These are phyloP conservation scores for Agrostemma githago DNA, from an alignment of 148 eudicot genomes.

Conservation along the genomic window DNA sequence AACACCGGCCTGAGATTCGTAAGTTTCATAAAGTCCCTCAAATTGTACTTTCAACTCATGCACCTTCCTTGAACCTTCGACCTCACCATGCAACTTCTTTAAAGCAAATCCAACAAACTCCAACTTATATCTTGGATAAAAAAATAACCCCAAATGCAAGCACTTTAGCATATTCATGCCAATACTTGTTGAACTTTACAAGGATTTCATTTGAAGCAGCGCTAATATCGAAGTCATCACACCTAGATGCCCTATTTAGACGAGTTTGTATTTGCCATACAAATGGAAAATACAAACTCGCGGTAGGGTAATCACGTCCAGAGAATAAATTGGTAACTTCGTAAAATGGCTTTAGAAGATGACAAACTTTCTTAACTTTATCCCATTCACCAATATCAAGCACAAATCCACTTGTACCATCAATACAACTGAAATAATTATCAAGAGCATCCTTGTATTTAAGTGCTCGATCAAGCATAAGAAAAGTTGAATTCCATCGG, in stretches of 20 bases:
- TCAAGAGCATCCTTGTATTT: background rate
- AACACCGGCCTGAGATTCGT: too few relatives aligned
- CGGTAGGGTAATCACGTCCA: background rate
- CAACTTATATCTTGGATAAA: constrained; percentile 14
- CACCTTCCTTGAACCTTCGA: background rate
- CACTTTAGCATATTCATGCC: constrained; percentile 8
- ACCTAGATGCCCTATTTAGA: background rate
- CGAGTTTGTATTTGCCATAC: constrained; percentile 9
- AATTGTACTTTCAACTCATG: background rate
- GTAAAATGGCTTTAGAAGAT: background rate
- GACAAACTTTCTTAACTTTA: background rate
- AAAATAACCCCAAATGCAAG: constrained; percentile 14
- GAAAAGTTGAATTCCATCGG: background rate
- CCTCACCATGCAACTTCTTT: constrained; percentile 3
- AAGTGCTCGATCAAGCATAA: background rate
- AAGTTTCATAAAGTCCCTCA: background rate
- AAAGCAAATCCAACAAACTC: constrained; percentile 11
- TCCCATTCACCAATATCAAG: background rate
- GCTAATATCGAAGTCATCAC: background rate
- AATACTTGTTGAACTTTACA: constrained; percentile 16
- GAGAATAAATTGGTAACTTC: constrained; percentile 2
- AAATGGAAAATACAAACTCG: constrained; percentile 11
- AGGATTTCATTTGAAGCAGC: background rate
- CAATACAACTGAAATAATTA: too few relatives aligned
- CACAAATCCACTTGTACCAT: too few relatives aligned